phyloP scores from a whole-genome alignment of 208 protist genomes.

The Porcisia deanei region DNA sequence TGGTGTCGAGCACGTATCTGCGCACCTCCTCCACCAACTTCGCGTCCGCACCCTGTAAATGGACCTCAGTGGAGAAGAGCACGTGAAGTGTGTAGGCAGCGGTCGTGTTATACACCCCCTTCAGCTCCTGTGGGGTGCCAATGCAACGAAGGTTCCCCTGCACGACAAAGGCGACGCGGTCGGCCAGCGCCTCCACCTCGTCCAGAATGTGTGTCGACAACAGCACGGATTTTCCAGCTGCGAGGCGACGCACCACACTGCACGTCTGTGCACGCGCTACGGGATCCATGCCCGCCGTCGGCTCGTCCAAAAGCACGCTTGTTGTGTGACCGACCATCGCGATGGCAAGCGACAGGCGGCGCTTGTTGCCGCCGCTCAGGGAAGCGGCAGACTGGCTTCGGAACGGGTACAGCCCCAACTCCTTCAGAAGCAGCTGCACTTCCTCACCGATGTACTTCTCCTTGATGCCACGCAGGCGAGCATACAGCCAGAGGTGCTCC shows the following conservation, averaged over 20 bases:
- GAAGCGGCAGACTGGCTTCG: conserved; percentile 42
- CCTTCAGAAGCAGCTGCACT: conserved; percentile 46
- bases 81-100: conserved; percentile 55
- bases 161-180: conserved; percentile 89
- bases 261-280: conserved; percentile 75
- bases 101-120: conserved; percentile 44
- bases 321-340: conserved; percentile 87
- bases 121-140: conserved; percentile 77
- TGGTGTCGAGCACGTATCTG: conserved; percentile 31
- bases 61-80: conserved; percentile 42
- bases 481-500: conserved; percentile 94
- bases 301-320: conserved; percentile 87
- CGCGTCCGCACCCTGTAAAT: conserved; percentile 24
- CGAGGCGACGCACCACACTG: conserved; percentile 71
- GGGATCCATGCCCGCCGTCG: conserved; percentile 90
- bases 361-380: conserved; percentile 88
- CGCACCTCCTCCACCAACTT: conserved; percentile 27
- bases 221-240: conserved; percentile 58
- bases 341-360: conserved; percentile 86
- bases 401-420: conserved; percentile 53
- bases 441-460: conserved; percentile 48
- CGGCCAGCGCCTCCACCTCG: conserved; percentile 84
- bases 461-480: conserved; percentile 59
- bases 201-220: conserved; percentile 91
- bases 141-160: conserved; percentile 87